Percentiles rank a stretch among this genome's conserved stretches.
These are phyloP conservation scores for Sherardia arvensis DNA, from an alignment of 257 asterid genomes.

Conservation along the genomic window DNA sequence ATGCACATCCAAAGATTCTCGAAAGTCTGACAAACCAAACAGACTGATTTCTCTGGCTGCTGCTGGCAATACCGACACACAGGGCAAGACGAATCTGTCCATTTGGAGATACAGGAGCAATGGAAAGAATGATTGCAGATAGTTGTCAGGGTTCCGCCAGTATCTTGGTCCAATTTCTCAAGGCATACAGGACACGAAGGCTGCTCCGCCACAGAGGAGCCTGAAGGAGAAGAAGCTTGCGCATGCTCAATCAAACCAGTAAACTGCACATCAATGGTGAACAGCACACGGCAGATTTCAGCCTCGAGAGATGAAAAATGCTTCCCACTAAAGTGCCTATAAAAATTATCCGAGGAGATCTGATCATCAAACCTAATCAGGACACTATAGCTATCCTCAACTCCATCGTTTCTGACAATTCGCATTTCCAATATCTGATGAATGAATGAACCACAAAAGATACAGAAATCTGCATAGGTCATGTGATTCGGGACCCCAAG, in stretches of 20 bases:
- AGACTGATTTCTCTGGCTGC: conserved; percentile 91
- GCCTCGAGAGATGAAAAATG: conserved; percentile 89
- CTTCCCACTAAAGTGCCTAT: conserved; percentile 61
- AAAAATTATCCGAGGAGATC: conserved; percentile 65
- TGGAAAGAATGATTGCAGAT: conserved; percentile 98
- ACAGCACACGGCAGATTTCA: conserved; percentile 60
- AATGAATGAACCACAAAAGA: conserved; percentile 86
- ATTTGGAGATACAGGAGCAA: conserved; percentile 95
- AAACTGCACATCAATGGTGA: conserved; percentile 67
- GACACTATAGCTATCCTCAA: conserved; percentile 71
- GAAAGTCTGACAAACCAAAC: conserved; percentile 70
- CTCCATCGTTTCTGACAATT: conserved; percentile 78
- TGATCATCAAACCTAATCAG: conserved; percentile 76
- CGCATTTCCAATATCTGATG: conserved; percentile 86
- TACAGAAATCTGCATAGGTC: conserved; percentile 93
- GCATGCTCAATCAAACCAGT: conserved; percentile 86
- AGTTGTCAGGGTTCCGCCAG: conserved; percentile 83
- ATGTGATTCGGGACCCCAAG: conserved; percentile 92
- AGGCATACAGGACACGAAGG: conserved; percentile 95
- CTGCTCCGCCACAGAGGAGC: conserved; percentile 58
- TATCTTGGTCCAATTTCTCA: conserved; percentile 81
- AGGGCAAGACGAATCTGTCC: conserved; percentile 99
- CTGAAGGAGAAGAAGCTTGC: conserved; percentile 47
- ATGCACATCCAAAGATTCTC: conserved; percentile 99
- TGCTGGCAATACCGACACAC: conserved; percentile 98